Percentiles rank a stretch among this genome's conserved stretches.
Evolutionary conservation across 2,329 filamentous ascomycete species (phyloP).

Genomic region (Cytospora mali): DNA sequence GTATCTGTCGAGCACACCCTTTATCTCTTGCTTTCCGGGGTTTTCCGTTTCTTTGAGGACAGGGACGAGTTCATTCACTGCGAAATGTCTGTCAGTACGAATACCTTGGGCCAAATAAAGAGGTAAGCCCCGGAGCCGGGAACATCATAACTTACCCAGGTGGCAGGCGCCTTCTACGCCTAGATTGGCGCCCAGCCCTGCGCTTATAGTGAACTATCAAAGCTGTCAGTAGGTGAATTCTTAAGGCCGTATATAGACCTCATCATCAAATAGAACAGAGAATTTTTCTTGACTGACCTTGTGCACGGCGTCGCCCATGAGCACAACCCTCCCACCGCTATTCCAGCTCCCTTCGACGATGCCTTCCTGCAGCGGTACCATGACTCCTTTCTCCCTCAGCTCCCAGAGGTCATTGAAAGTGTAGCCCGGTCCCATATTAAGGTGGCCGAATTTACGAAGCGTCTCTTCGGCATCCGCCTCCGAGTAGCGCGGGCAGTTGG

Average conservation of each 20-base stretch:
- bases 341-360: conserved; percentile 28
- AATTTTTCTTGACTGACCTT: too few relatives aligned
- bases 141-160: conserved; percentile 2
- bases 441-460: conserved; percentile 26
- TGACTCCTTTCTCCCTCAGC: conserved; percentile 19
- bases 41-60: conserved; percentile 21
- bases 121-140: background rate
- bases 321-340: conserved; percentile 26
- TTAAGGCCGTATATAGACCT: background rate
- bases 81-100: background rate
- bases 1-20: conserved; percentile 27
- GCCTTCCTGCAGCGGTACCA: conserved; percentile 30
- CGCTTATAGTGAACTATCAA: conserved; percentile 25
- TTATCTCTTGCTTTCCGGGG: conserved; percentile 29
- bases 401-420: conserved; percentile 32
- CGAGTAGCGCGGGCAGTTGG: conserved; percentile 26
- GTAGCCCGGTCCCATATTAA: conserved; percentile 29
- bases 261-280: too few relatives aligned
- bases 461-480: conserved; percentile 24
- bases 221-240: background rate
- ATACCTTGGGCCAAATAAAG: background rate
- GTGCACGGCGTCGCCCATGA: conserved; percentile 27
- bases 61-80: conserved; percentile 27
- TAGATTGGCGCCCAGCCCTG: conserved; percentile 26
- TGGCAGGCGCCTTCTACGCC: conserved; percentile 24